These are phyloP conservation scores for Botrytis porri DNA, from an alignment of 2,329 filamentous ascomycete genomes.

Conservation along the genomic window DNA sequence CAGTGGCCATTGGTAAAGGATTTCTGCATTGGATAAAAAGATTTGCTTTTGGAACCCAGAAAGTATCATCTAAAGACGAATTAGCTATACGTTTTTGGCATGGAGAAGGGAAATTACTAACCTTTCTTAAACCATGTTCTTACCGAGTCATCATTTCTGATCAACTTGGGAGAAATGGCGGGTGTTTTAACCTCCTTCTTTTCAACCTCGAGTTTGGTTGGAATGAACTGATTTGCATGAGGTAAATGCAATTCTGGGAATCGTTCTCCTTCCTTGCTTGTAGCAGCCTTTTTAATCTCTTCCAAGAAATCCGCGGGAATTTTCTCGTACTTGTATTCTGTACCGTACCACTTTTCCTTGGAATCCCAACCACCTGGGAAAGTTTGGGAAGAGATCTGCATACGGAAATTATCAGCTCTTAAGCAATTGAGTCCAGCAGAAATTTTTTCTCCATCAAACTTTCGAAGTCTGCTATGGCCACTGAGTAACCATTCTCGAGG, in stretches of 20 bases:
- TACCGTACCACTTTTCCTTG: slow-evolving; percentile 97
- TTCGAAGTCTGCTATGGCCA: slow-evolving; percentile 67
- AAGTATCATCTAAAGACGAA: slow-evolving; percentile 67
- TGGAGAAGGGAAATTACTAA: background rate
- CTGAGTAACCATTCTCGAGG: slow-evolving; percentile 87
- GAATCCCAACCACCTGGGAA: slow-evolving; percentile 80
- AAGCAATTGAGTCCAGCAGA: slow-evolving; percentile 69
- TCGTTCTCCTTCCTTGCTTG: slow-evolving; percentile 55
- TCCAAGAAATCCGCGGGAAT: slow-evolving; percentile 73
- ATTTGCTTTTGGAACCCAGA: slow-evolving; percentile 96
- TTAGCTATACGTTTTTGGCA: background rate
- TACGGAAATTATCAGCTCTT: slow-evolving; percentile 83
- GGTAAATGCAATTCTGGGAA: slow-evolving; percentile 77
- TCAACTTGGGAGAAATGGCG: slow-evolving; percentile 69
- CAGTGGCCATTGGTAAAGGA: slow-evolving; percentile 74
- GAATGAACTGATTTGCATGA: slow-evolving; percentile 93
- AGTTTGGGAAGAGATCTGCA: slow-evolving; percentile 78
- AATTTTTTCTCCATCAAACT: slow-evolving; percentile 78
- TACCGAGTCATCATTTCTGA: slow-evolving; percentile 77
- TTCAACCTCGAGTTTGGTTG: slow-evolving; percentile 87
- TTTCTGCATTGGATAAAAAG: slow-evolving; percentile 77
- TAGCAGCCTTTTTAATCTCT: slow-evolving; percentile 64
- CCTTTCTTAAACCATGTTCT: slow-evolving; percentile 93
- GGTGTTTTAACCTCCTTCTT: slow-evolving; percentile 85
- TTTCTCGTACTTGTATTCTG: slow-evolving; percentile 81